Base-by-base conservation (phyloP, 768 basidiomycete genomes). In the Podaxis pistillaris region DNA sequence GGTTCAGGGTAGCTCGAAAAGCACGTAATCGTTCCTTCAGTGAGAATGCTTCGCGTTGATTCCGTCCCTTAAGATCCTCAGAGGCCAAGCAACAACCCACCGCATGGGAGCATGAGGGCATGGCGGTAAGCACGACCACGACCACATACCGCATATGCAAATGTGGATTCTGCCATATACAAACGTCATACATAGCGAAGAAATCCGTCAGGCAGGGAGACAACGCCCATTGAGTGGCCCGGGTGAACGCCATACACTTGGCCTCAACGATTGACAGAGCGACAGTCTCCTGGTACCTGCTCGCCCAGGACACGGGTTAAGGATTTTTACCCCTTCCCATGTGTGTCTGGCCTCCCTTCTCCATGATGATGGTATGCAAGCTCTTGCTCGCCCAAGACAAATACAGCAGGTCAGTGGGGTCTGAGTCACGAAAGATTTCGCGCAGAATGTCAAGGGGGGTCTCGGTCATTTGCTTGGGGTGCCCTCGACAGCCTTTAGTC, bases 321-420 rank as follows among this genome's bases (percentile, higher is more conserved):
- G 28, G 28, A 28, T 19, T 59, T 66, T n/a, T 53, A 74, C 75
- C 26, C 57, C 24, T 64, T 71, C 72, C 80, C 80, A 83, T 0
- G 78, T 19, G 38, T 37, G 61, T 12, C 58, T 58, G 5, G 41
- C 64, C 0, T 57, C 53, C 53, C n/a, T 65, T 66, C 11, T 65
- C 63, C 58, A 76, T 62, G 24, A 82, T 65, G 8, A 79, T 70
- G 3, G 56, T 63, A 15, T 76, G 74, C 54, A 81, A 66, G 1
- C 60, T 68, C 66, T 76, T 76, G 38, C 69, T 74, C 0, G 79
- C 72, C 51, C 77, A 66, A 0, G 78, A 74, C 3, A 82, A 69
- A 60, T 72, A 68, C 15, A 83, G 69, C 9, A 83, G 68, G 63
- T 82, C 79, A 15, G 68, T 36, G 12, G 79, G 78, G 30, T 73